Evolutionary conservation across 768 basidiomycete species (phyloP).

Genomic region (Pulveroboletus frians): DNA sequence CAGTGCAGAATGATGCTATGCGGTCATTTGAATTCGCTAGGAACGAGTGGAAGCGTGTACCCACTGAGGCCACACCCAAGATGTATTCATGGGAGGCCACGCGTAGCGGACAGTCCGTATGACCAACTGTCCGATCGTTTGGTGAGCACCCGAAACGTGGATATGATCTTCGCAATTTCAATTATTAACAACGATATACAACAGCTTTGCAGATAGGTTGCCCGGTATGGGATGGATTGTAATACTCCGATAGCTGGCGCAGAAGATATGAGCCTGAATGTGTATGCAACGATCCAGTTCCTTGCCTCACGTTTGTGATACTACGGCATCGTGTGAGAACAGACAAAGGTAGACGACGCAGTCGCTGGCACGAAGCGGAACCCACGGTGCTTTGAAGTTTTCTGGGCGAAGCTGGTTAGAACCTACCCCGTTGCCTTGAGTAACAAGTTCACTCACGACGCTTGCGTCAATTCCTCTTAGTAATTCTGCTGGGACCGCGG

Average conservation of each 20-base stretch:
- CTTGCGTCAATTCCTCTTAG: neutral
- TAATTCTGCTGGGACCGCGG: slow-evolving; percentile 13
- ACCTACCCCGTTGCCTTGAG: slow-evolving; percentile 22
- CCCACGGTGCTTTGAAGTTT: slow-evolving; percentile 29
- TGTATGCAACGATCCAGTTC: neutral
- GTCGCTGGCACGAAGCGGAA: slow-evolving; percentile 24
- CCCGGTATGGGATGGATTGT: neutral
- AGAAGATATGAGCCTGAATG: slow-evolving; percentile 12
- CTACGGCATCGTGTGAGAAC: slow-evolving; percentile 26
- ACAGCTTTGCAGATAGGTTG: slow-evolving; percentile 16
- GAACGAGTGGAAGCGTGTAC: slow-evolving; percentile 8
- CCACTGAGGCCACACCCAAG: neutral
- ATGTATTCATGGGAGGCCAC: slow-evolving; percentile 6
- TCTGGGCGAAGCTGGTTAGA: slow-evolving; percentile 21
- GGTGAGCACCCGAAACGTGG: neutral
- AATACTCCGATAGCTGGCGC: slow-evolving; percentile 12
- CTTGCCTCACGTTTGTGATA: slow-evolving; percentile 32
- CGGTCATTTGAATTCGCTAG: slow-evolving; percentile 12
- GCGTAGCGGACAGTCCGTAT: slow-evolving; percentile 8
- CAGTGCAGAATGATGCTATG: slow-evolving; percentile 7
- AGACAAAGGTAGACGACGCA: slow-evolving; percentile 26
- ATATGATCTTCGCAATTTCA: slow-evolving; percentile 9
- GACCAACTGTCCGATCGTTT: slow-evolving; percentile 10
- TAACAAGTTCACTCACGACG: neutral
- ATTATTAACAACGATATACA: slow-evolving; percentile 7